Evolutionary conservation across 805 yeast species (phyloP).

Genomic region (Wickerhamomyces mucosus): DNA sequence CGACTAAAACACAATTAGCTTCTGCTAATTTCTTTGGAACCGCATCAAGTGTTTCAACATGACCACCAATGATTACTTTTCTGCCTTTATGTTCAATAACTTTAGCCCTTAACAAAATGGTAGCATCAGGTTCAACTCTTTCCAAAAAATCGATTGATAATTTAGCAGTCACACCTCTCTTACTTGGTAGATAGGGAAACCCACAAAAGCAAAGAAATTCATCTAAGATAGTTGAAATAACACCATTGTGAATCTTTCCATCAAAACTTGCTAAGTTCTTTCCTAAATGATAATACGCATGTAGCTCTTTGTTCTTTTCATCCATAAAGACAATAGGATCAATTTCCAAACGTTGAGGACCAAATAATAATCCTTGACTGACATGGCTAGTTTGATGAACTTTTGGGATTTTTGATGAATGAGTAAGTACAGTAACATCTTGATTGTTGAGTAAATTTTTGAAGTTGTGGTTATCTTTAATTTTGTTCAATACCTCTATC

Average conservation of each 20-base stretch:
- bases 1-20: constrained; percentile 67
- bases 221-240: constrained; percentile 70
- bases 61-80: constrained; percentile 72
- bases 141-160: constrained; percentile 49
- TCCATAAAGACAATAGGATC: constrained; percentile 66
- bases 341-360: constrained; percentile 56
- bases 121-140: constrained; percentile 45
- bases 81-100: constrained; percentile 66
- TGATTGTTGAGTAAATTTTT: constrained; percentile 15
- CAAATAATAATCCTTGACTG: constrained; percentile 62
- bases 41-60: constrained; percentile 40
- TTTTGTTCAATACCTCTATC: constrained; percentile 17
- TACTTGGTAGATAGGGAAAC: constrained; percentile 68
- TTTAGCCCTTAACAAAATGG: constrained; percentile 57
- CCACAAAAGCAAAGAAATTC: constrained; percentile 84
- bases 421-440: constrained; percentile 19
- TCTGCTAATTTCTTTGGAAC: constrained; percentile 38
- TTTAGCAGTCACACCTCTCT: constrained; percentile 83
- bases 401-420: constrained; percentile 41
- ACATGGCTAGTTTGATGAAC: constrained; percentile 57
- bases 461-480: constrained; percentile 21
- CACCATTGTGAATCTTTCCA: constrained; percentile 74
- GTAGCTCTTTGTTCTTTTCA: constrained; percentile 39
- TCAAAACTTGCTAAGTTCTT: constrained; percentile 52
- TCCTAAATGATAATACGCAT: constrained; percentile 68